A percentile compares a stretch with the other conserved stretches of the same genome.
Evolutionary conservation across 2,329 filamentous ascomycete species (phyloP).

Genomic region (Coccinonectria pachysandricola): DNA sequence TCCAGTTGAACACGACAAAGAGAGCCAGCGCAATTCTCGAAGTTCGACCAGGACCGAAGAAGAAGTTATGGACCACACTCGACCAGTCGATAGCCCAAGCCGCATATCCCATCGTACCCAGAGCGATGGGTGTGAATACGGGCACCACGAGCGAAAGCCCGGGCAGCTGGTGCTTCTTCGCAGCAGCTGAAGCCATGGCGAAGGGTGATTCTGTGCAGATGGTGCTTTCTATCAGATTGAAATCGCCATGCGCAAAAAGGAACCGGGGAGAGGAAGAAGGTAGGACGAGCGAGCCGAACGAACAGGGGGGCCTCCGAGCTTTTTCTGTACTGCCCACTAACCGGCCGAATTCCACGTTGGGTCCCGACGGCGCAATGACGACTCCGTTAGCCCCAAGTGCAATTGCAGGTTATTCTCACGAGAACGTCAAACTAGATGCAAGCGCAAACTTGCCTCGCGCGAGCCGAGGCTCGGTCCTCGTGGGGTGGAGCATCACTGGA

Average conservation of each 20-base stretch:
- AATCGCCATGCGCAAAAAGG: too few species aligned
- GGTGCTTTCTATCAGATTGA: too few species aligned
- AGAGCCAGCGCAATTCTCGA: constrained; percentile 42
- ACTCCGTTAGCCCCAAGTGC: too few species aligned
- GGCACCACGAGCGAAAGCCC: constrained; percentile 25
- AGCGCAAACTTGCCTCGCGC: too few species aligned
- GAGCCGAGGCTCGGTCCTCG: constrained; percentile 13
- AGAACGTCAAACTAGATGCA: too few species aligned
- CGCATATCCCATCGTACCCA: constrained; percentile 36
- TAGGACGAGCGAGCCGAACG: too few species aligned
- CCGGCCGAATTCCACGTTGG: too few species aligned
- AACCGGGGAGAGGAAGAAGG: too few species aligned
- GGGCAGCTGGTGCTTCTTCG: constrained; percentile 25
- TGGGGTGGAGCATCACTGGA: constrained; percentile 5
- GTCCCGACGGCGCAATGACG: too few species aligned
- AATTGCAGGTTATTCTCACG: too few species aligned
- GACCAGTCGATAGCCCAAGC: constrained; percentile 35
- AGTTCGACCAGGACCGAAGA: constrained; percentile 43
- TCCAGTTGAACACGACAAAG: constrained; percentile 56
- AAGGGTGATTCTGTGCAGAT: background rate
- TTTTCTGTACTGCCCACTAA: too few species aligned
- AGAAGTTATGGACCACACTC: constrained; percentile 30
- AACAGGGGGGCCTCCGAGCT: too few species aligned
- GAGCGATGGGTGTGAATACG: constrained; percentile 30
- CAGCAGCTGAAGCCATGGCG: constrained; percentile 23